Conservation (phyloP, 768 basidiomycete genomes). For the Piloderma croceum region DNA sequence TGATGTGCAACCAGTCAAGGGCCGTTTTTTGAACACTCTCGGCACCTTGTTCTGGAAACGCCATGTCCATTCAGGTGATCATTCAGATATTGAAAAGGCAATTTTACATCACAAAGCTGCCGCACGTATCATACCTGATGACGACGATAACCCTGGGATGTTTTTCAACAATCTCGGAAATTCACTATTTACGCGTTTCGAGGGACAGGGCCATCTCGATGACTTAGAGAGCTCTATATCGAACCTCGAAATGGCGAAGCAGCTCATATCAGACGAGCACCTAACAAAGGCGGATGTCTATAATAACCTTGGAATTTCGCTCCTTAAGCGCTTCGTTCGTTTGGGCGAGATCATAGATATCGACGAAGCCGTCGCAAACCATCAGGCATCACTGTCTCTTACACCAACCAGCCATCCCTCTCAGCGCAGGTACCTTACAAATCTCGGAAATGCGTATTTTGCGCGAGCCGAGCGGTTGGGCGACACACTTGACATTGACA, state of each 20-base stretch:
- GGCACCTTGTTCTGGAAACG: too few relatives aligned
- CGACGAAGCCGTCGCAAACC: neutral
- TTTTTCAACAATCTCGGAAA: neutral
- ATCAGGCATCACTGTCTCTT: neutral
- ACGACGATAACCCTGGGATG: too few relatives aligned
- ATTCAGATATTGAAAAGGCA: too few relatives aligned
- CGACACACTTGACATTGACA: conserved; percentile 17
- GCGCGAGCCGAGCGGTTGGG: conserved; percentile 10
- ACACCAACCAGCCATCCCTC: neutral
- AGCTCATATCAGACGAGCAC: neutral
- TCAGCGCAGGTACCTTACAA: conserved; percentile 6
- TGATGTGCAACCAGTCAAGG: too few relatives aligned
- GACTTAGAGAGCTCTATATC: neutral
- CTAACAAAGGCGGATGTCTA: neutral
- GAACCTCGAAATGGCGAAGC: neutral
- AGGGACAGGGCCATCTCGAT: neutral
- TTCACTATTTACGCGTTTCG: neutral
- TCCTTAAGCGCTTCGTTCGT: neutral
- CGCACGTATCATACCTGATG: too few relatives aligned
- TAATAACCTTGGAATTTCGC: conserved; percentile 1
- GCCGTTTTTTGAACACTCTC: too few relatives aligned
- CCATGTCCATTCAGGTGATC: too few relatives aligned
- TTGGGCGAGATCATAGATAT: neutral
- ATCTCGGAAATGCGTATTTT: conserved; percentile 15
- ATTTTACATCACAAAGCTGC: too few relatives aligned